phyloP scores from a whole-genome alignment of 176 grass and related monocot genomes.

The Aegilops bicornis region DNA sequence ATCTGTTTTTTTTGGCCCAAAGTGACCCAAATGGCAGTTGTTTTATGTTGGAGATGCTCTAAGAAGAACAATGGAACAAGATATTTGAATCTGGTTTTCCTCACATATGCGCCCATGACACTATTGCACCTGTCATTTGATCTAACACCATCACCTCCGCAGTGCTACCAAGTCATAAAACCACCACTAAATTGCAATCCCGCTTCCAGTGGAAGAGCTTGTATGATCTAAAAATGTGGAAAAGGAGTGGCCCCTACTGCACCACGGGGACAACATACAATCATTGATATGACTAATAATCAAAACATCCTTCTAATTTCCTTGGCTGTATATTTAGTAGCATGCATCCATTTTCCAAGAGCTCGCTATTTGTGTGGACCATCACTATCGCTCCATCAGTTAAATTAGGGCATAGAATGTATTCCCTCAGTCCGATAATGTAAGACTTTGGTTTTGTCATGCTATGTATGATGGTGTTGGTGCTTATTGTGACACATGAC shows the following conservation, averaged over 20 bases:
- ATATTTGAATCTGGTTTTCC: neutral
- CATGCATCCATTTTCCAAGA: neutral
- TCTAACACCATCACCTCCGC: neutral
- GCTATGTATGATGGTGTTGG: neutral
- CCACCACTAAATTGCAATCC: neutral
- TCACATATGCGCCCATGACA: neutral
- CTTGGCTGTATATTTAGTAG: neutral
- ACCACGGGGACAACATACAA: neutral
- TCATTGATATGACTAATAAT: neutral
- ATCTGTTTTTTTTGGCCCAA: neutral
- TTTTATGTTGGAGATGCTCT: neutral
- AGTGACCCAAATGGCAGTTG: neutral
- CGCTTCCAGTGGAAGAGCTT: neutral
- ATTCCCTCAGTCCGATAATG: too few relatives aligned
- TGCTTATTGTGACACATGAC: neutral
- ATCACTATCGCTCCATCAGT: neutral
- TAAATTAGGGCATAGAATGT: neutral
- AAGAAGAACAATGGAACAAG: neutral
- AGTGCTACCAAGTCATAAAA: neutral
- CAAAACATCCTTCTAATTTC: neutral
- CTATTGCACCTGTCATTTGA: neutral
- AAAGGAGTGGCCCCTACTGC: neutral
- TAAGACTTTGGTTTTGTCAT: neutral
- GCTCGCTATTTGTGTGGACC: neutral
- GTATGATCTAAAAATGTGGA: neutral